phyloP scores from a whole-genome alignment of 2,329 filamentous ascomycete species.

The Penicillium occitanis region DNA sequence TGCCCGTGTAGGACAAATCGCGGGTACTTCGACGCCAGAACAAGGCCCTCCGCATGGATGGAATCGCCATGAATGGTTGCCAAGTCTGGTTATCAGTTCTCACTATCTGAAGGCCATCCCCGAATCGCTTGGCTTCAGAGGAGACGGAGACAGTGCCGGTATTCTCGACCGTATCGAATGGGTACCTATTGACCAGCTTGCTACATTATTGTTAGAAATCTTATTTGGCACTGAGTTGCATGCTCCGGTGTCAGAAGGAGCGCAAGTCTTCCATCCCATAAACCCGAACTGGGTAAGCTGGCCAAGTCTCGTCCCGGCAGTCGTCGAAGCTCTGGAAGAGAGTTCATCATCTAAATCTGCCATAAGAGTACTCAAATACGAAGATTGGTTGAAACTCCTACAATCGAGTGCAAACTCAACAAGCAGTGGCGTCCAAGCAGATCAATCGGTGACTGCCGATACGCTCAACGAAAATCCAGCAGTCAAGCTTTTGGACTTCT shows the following conservation, averaged over 20 bases:
- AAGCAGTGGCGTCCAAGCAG: background rate
- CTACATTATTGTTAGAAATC: conserved; percentile 6
- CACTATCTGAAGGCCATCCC: conserved; percentile 8
- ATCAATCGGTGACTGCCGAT: background rate
- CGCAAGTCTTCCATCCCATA: conserved; percentile 5
- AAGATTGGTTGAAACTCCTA: conserved; percentile 6
- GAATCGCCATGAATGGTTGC: conserved; percentile 18
- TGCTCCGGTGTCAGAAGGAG: background rate
- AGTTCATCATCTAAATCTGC: background rate
- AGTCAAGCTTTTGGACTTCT: conserved; percentile 14
- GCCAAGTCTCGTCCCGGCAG: conserved; percentile 12
- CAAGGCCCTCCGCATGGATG: conserved; percentile 10
- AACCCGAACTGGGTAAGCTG: conserved; percentile 13
- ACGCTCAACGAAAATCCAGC: background rate
- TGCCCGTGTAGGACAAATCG: conserved; percentile 16
- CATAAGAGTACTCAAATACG: conserved; percentile 8
- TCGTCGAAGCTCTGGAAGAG: background rate
- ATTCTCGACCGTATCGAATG: conserved; percentile 12
- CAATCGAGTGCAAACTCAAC: background rate
- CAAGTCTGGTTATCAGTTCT: conserved; percentile 17
- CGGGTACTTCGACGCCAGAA: conserved; percentile 13
- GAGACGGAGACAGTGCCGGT: background rate
- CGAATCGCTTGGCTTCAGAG: background rate
- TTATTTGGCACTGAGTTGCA: background rate
- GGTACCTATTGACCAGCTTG: conserved; percentile 14